Evolutionary conservation across 1,139 yeast species (phyloP), one percentile per base, ranked within the genome.

Genomic region (Yamadazyma buinensis): DNA sequence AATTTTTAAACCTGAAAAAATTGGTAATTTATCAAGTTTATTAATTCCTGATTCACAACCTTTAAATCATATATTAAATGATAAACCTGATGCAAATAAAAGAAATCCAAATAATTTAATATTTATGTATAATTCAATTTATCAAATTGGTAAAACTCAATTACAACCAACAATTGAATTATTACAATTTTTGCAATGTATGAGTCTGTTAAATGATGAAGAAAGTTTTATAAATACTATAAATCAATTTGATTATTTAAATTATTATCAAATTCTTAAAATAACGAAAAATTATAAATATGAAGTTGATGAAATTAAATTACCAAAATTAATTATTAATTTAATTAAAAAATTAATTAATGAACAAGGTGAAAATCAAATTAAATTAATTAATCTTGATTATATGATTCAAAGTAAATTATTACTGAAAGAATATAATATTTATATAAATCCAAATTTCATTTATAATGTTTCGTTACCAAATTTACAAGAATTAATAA

Each of bases 121-220:
- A 15, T 80, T 78, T 45, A 77, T 72, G 49, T 77, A 77, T 48
- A 75, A 74, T 40, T 62, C 82, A 1, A 62, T 80, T 33, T 78
- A 64, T 49, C 65, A 65, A 37, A 72, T 85, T 25, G 81, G 94
- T 9, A 77, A 77, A 33, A 61, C 63, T 20, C 88, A 85, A 43
- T 66, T 88, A 37, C 76, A 75, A 38, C 90, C 96, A 1, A 67
- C 86, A 1, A 76, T 84, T 37, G 94, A 90, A 54, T 59, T 92
- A 23, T 61, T 92, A 39, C 97, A 92, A 55, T 90, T 95, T 88
- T 62, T 90, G 34, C 97, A 92, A 55, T 84, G 92, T 34, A 77
- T 88, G 59, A 78, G 95, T 0, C 70, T 76, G 24, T 55, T 81
- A 29, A 60, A 59, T 14, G 75, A 73, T 41, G 79, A 75, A 35